phyloP scores from a whole-genome alignment of 2,329 filamentous ascomycete genomes.

The Fusarium haematococcum region DNA sequence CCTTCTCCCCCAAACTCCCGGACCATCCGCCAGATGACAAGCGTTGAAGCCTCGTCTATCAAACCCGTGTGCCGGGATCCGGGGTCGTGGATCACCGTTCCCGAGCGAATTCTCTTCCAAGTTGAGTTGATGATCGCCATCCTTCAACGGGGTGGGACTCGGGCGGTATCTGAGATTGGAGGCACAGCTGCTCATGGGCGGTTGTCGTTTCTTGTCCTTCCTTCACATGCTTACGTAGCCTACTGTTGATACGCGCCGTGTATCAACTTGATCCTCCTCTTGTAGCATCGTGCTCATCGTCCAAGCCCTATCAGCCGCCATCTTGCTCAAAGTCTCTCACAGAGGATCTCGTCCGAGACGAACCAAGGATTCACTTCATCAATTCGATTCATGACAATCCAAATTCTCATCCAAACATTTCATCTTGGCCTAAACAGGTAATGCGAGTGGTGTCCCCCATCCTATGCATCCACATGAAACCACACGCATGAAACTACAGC shows the following conservation, averaged over 20 bases:
- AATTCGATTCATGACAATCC: not conserved
- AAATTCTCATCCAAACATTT: constrained; percentile 5
- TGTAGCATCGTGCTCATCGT: not conserved
- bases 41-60: constrained; percentile 1
- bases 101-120: constrained; percentile 3
- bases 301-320: not conserved
- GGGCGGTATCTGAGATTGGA: constrained; percentile 1
- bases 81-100: not conserved
- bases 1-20: not conserved
- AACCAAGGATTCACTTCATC: constrained; percentile 9
- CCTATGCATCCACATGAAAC: not conserved
- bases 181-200: not conserved
- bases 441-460: constrained; percentile 1
- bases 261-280: constrained; percentile 12
- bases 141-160: not conserved
- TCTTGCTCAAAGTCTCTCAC: not conserved
- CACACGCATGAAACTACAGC: constrained; percentile 28
- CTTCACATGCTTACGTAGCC: constrained; percentile 9
- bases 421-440: not conserved
- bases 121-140: constrained; percentile 8
- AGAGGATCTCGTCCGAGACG: constrained; percentile 2
- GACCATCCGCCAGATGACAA: not conserved
- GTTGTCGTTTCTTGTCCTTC: constrained; percentile 1
- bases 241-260: constrained; percentile 13
- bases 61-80: constrained; percentile 1